A percentile compares a stretch with the other conserved stretches of the same genome.
Conservation (phyloP, 768 basidiomycete genomes). For the Boletus subcaerulescens region DNA sequence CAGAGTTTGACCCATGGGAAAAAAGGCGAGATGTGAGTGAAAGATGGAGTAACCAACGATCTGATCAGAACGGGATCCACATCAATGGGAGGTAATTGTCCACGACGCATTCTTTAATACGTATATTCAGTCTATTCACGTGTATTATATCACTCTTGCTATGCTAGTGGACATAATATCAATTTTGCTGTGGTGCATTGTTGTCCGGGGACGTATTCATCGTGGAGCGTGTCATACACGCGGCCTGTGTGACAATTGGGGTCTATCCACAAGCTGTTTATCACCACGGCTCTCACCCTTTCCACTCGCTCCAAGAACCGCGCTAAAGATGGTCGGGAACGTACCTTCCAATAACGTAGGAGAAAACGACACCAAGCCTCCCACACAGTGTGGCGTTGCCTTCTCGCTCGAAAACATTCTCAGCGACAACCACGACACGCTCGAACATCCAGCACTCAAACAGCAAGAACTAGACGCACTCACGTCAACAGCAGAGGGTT, state of each 20-base stretch:
- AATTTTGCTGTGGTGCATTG: not conserved
- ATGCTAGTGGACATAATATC: not conserved
- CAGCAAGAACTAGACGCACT: conserved; percentile 32
- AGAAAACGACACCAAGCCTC: conserved; percentile 7
- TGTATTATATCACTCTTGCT: conserved; percentile 17
- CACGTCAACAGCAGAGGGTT: conserved; percentile 46
- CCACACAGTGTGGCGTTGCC: conserved; percentile 5
- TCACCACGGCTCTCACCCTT: conserved; percentile 10
- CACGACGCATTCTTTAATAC: not conserved
- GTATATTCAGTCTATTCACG: conserved; percentile 3
- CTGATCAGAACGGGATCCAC: conserved; percentile 37
- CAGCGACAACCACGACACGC: conserved; percentile 54
- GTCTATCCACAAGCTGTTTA: not conserved
- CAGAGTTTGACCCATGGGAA: conserved; percentile 34
- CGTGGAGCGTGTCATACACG: conserved; percentile 18
- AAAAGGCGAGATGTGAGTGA: conserved; percentile 52
- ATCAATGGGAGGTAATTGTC: too few relatives aligned
- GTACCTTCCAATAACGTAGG: conserved; percentile 12
- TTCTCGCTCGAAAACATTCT: conserved; percentile 75
- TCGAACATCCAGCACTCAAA: conserved; percentile 51
- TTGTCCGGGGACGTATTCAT: not conserved
- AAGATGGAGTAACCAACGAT: conserved; percentile 43
- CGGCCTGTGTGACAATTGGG: conserved; percentile 23
- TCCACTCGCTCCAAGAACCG: not conserved
- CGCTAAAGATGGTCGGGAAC: conserved; percentile 20